Percentiles rank a stretch among this genome's conserved stretches.
Evolutionary conservation across 2,329 filamentous ascomycete genomes (phyloP).

Genomic region (Dothiorella sarmentorum): DNA sequence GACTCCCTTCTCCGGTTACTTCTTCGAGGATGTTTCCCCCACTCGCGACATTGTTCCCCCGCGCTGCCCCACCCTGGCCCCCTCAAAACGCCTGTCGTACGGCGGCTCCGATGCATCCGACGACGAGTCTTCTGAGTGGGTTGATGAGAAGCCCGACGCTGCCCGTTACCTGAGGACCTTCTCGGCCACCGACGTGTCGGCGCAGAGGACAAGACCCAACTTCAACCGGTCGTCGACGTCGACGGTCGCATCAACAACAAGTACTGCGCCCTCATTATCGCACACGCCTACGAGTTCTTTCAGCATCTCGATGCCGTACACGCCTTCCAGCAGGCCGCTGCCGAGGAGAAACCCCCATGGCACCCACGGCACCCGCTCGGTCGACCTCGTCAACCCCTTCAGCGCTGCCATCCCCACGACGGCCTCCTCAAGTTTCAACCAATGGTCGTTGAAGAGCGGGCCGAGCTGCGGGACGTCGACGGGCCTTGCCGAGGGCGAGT

Average conservation of each 20-base stretch:
- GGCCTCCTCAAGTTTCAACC: slow-evolving; percentile 31
- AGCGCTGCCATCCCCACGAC: slow-evolving; percentile 25
- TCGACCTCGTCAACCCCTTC: slow-evolving; percentile 45
- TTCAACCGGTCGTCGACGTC: slow-evolving; percentile 36
- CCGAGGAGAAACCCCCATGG: slow-evolving; percentile 39
- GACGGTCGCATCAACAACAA: slow-evolving; percentile 29
- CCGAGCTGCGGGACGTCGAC: slow-evolving; percentile 32
- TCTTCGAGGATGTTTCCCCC: slow-evolving; percentile 36
- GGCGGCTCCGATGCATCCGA: slow-evolving; percentile 44
- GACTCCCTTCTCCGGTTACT: slow-evolving; percentile 36
- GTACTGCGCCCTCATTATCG: slow-evolving; percentile 43
- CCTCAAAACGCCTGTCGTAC: slow-evolving; percentile 37
- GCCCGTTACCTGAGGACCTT: slow-evolving; percentile 43
- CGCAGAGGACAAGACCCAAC: slow-evolving; percentile 25
- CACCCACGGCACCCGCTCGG: slow-evolving; percentile 38
- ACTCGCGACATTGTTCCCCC: slow-evolving; percentile 45
- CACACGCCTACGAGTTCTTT: slow-evolving; percentile 46
- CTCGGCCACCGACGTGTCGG: slow-evolving; percentile 26
- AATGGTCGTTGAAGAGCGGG: slow-evolving; percentile 34
- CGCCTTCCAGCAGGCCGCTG: slow-evolving; percentile 36
- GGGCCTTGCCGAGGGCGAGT: slow-evolving; percentile 35
- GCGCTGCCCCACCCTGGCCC: slow-evolving; percentile 44
- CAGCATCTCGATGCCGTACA: slow-evolving; percentile 44
- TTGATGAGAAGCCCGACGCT: slow-evolving; percentile 37
- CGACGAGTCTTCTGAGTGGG: slow-evolving; percentile 28